Conservation (phyloP, 345 rosid species). For the Murraya paniculata region DNA sequence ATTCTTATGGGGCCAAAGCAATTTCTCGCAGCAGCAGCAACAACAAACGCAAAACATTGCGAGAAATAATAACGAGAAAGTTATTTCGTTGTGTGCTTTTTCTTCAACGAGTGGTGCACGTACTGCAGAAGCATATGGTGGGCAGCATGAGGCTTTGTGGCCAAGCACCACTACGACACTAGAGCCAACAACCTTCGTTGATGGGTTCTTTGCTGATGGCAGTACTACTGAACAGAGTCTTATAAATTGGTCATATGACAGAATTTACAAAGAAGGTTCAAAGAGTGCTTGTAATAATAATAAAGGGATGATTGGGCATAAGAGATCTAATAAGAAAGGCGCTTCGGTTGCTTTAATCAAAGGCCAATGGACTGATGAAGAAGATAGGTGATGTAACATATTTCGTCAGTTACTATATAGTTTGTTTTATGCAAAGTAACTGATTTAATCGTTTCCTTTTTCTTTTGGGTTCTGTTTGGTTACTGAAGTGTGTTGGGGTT, state of each 20-base stretch:
- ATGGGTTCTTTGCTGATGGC: constrained; percentile 26
- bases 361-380: constrained; percentile 97
- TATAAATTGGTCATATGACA: constrained; percentile 21
- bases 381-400: constrained; percentile 58
- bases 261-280: constrained; percentile 26
- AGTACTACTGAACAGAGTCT: neutral
- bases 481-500: neutral
- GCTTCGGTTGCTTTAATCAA: constrained; percentile 56
- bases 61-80: constrained; percentile 21
- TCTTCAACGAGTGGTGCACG: constrained; percentile 20
- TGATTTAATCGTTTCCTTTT: too few relatives aligned
- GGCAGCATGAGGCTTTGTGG: constrained; percentile 13
- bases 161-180: constrained; percentile 10
- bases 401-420: neutral
- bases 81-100: constrained; percentile 22
- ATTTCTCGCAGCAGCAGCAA: constrained; percentile 12
- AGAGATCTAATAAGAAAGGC: constrained; percentile 50
- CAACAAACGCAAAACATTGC: constrained; percentile 19
- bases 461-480: too few relatives aligned
- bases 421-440: neutral
- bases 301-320: constrained; percentile 1
- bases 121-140: neutral
- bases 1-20: constrained; percentile 58
- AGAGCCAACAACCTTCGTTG: constrained; percentile 33
- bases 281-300: neutral